Percentiles rank a stretch among this genome's conserved stretches.
Conservation (phyloP, 345 rosid genomes). For the Kandelia obovata region DNA sequence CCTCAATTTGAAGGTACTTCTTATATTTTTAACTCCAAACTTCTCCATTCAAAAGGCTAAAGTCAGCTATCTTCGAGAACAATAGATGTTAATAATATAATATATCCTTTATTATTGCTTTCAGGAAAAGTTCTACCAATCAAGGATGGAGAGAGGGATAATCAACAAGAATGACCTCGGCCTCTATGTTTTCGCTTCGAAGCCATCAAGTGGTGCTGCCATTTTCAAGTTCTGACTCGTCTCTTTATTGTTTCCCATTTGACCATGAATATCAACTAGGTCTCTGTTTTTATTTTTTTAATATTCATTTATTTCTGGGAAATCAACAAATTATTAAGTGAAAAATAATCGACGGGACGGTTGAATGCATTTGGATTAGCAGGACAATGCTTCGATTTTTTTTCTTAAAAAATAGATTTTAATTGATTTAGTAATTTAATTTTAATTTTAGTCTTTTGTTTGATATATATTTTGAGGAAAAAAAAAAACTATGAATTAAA, state of each 20-base stretch:
- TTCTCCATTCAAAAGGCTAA: neutral
- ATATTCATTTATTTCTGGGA: too few species aligned
- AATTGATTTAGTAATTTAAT: too few species aligned
- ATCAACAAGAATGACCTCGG: conserved; percentile 70
- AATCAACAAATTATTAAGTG: too few species aligned
- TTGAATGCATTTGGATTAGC: too few species aligned
- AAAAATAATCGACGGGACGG: too few species aligned
- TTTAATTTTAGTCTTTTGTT: too few species aligned
- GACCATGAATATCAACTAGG: neutral
- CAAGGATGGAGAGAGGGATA: conserved; percentile 68
- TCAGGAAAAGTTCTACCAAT: conserved; percentile 79
- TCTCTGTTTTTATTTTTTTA: too few species aligned
- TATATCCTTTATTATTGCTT: neutral
- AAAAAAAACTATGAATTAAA: too few species aligned
- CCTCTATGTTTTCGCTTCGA: conserved; percentile 87
- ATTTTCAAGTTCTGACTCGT: conserved; percentile 60
- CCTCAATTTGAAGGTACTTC: conserved; percentile 63
- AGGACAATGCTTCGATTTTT: too few species aligned
- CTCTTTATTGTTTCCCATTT: neutral
- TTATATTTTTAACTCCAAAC: neutral
- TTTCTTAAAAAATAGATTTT: too few species aligned
- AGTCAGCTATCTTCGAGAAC: neutral
- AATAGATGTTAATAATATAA: neutral
- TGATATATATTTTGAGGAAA: too few species aligned
- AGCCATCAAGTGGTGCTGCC: conserved; percentile 98